phyloP scores from a whole-genome alignment of 345 rosid species.

The Euphorbia tirucalli region DNA sequence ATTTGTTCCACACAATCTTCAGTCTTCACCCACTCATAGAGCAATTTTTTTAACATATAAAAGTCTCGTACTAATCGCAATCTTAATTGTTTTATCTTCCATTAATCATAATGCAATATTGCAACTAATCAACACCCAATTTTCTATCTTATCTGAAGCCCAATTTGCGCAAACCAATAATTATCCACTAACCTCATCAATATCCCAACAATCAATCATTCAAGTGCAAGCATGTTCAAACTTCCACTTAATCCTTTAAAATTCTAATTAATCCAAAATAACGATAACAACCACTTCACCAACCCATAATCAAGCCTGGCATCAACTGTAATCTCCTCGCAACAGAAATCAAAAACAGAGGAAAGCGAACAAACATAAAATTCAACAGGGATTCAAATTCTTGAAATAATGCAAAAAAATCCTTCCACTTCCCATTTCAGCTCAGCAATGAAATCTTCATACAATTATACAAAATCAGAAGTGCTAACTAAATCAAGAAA shows the following conservation, averaged over 20 bases:
- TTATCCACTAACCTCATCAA: not conserved
- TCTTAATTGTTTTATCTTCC: not conserved
- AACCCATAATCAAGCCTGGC: not conserved
- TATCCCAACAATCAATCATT: not conserved
- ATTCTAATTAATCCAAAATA: not conserved
- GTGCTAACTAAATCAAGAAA: not conserved
- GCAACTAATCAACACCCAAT: not conserved
- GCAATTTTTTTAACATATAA: too few relatives aligned
- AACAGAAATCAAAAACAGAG: not conserved
- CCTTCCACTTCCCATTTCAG: too few relatives aligned
- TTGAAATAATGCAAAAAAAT: too few relatives aligned
- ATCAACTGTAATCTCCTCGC: too few relatives aligned
- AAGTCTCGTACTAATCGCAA: not conserved
- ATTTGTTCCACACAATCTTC: too few relatives aligned
- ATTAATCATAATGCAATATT: not conserved
- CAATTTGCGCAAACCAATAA: not conserved
- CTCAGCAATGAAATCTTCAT: too few relatives aligned
- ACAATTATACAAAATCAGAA: not conserved
- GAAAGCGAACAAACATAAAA: not conserved
- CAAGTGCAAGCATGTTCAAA: conserved; percentile 9
- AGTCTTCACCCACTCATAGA: too few relatives aligned
- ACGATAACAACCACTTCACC: not conserved
- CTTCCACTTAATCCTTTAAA: not conserved
- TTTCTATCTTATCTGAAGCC: not conserved
- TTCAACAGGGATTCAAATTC: too few relatives aligned